A percentile compares a stretch with the other conserved stretches of the same genome.
These are phyloP conservation scores for Phylloporus sp. DNA, from an alignment of 1,284 basidiomycete species.

Conservation along the genomic window DNA sequence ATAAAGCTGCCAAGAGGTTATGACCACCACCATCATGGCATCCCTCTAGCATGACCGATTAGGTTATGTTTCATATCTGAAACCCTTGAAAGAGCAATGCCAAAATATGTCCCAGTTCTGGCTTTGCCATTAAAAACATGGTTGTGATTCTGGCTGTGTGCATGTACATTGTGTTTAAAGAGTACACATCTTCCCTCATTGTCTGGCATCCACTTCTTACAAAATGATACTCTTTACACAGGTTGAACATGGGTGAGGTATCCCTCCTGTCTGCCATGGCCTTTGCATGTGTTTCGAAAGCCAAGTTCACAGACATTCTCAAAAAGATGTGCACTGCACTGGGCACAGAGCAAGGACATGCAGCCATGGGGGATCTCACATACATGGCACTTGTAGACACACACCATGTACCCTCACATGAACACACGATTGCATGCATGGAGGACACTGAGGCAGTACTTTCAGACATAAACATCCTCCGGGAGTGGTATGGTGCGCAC, in stretches of 20 bases:
- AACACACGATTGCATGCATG: conserved; percentile 32
- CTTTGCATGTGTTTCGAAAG: conserved; percentile 27
- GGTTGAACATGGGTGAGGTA: conserved; percentile 34
- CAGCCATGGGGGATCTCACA: conserved; percentile 13
- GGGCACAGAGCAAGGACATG: not conserved
- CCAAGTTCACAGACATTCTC: conserved; percentile 28
- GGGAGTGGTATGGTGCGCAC: conserved; percentile 20
- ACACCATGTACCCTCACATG: conserved; percentile 14
- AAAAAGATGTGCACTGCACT: conserved; percentile 29
- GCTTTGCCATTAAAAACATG: conserved; percentile 28
- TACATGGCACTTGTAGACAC: conserved; percentile 30
- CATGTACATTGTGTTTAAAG: conserved; percentile 37
- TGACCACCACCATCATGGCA: conserved; percentile 27
- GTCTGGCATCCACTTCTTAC: not conserved
- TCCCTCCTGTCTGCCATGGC: conserved; percentile 29
- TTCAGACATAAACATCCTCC: conserved; percentile 19
- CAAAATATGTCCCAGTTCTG: conserved; percentile 33
- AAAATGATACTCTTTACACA: not conserved
- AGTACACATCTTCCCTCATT: conserved; percentile 21
- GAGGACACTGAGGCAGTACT: conserved; percentile 30
- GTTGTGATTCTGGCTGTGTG: conserved; percentile 32
- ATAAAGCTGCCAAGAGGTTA: no score
- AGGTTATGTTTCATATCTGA: conserved; percentile 27
- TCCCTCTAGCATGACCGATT: conserved; percentile 23
- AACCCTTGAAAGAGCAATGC: conserved; percentile 26